Evolutionary conservation across 169 alveolate genomes (phyloP).

Genomic region (Eimeria sp.): DNA sequence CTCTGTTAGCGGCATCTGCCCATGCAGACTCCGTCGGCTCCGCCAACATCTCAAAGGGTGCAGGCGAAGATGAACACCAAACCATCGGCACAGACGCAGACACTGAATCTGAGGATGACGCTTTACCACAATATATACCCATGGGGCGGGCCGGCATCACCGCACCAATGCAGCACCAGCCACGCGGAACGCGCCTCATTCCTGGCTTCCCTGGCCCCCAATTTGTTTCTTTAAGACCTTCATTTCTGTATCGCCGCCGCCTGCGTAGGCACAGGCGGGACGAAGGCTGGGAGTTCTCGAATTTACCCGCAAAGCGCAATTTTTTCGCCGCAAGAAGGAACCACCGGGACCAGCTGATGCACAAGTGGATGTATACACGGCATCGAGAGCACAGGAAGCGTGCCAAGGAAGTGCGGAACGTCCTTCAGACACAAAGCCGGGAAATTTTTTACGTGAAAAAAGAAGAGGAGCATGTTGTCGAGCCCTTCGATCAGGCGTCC

Average conservation of each 20-base stretch:
- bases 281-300: conserved; percentile 66
- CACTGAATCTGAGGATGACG: not conserved
- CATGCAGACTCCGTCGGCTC: not conserved
- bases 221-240: conserved; percentile 19
- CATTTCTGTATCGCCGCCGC: conserved; percentile 30
- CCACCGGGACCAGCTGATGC: conserved; percentile 77
- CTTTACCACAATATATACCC: not conserved
- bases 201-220: conserved; percentile 41
- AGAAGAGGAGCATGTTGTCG: not conserved
- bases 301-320: conserved; percentile 25
- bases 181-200: conserved; percentile 34
- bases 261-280: conserved; percentile 38
- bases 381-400: conserved; percentile 5
- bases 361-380: conserved; percentile 52
- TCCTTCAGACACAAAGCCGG: not conserved
- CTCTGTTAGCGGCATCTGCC: not conserved
- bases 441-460: not conserved
- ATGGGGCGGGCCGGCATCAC: not conserved
- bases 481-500: not conserved
- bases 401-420: not conserved
- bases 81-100: not conserved
- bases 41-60: not conserved
- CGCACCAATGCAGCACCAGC: conserved; percentile 33
- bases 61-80: not conserved
- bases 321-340: conserved; percentile 74